A percentile compares a stretch with the other conserved stretches of the same genome.
phyloP scores from a whole-genome alignment of 2,329 filamentous ascomycete species.

The Lecanicillium sp. region DNA sequence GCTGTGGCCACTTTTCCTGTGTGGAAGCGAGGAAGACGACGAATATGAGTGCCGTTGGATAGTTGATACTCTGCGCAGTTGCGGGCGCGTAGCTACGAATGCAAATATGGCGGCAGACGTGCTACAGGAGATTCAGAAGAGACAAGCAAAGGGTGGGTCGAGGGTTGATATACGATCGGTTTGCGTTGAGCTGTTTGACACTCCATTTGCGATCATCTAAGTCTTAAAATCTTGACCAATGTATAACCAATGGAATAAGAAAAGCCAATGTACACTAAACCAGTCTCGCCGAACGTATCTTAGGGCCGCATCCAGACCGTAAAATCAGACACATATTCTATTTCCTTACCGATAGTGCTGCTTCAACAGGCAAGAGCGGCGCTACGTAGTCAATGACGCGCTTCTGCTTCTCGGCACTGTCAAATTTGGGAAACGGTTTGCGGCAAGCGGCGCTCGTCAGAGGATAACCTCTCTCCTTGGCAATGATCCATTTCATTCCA shows the following conservation, averaged over 20 bases:
- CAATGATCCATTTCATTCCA: constrained; percentile 32
- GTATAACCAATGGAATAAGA: no score
- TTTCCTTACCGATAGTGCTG: not conserved
- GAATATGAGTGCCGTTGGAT: constrained; percentile 41
- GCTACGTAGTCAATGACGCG: not conserved
- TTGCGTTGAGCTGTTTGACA: constrained; percentile 41
- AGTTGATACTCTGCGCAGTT: constrained; percentile 35
- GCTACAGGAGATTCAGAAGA: constrained; percentile 34
- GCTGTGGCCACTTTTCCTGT: constrained; percentile 49
- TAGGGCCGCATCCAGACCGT: no score
- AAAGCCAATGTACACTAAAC: no score
- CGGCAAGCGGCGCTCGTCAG: constrained; percentile 35
- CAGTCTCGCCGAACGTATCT: no score
- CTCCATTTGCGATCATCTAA: constrained; percentile 44
- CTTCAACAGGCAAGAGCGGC: constrained; percentile 2
- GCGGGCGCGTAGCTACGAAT: constrained; percentile 36
- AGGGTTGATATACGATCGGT: constrained; percentile 36
- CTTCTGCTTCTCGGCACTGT: constrained; percentile 11
- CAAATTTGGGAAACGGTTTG: constrained; percentile 37
- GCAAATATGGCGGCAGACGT: constrained; percentile 36
- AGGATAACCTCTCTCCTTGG: constrained; percentile 31
- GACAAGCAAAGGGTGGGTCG: constrained; percentile 30
- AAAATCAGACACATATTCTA: no score
- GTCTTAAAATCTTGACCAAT: no score
- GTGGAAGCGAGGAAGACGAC: constrained; percentile 46